A percentile compares a stretch with the other conserved stretches of the same genome.
Conservation (phyloP, 106 monocot species). For the Apostasia shenzhenica region DNA sequence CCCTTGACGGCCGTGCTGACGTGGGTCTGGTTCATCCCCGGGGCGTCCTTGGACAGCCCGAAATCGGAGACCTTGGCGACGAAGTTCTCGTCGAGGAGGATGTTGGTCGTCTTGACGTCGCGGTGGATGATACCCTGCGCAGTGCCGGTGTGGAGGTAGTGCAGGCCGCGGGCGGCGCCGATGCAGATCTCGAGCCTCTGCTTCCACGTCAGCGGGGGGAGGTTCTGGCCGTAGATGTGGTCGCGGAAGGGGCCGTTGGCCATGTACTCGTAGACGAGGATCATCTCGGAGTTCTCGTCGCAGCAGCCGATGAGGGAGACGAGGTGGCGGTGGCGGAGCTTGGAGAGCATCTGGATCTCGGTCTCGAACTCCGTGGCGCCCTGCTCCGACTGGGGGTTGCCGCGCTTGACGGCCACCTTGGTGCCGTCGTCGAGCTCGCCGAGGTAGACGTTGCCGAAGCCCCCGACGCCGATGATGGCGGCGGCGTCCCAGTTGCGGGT, state of each 20-base stretch:
- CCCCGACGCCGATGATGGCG: slow-evolving; percentile 41
- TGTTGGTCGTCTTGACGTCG: slow-evolving; percentile 84
- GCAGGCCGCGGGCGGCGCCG: slow-evolving; percentile 21
- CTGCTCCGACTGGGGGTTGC: slow-evolving; percentile 52
- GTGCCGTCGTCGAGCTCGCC: slow-evolving; percentile 54
- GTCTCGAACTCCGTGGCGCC: slow-evolving; percentile 51
- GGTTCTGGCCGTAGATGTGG: slow-evolving; percentile 48
- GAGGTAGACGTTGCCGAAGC: slow-evolving; percentile 51
- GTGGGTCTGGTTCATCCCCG: slow-evolving; percentile 20
- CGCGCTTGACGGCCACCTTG: slow-evolving; percentile 56
- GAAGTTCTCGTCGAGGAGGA: slow-evolving; percentile 55
- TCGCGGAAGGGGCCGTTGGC: slow-evolving; percentile 42
- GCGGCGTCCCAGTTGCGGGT: slow-evolving; percentile 37
- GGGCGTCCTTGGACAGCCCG: slow-evolving; percentile 42
- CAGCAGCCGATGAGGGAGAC: slow-evolving; percentile 59
- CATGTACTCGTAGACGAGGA: slow-evolving; percentile 61
- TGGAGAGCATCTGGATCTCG: slow-evolving; percentile 54
- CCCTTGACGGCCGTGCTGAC: slow-evolving; percentile 28
- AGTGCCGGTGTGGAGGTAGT: slow-evolving; percentile 25
- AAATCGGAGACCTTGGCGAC: slow-evolving; percentile 61
- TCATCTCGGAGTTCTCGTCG: slow-evolving; percentile 54
- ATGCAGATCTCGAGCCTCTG: slow-evolving; percentile 30
- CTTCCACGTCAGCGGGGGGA: slow-evolving; percentile 27
- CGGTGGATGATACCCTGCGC: slow-evolving; percentile 71
- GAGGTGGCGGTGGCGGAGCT: slow-evolving; percentile 32